Percentiles rank a stretch among this genome's conserved stretches.
Conservation (phyloP, 768 basidiomycete species). For the Agrocybe pediades region DNA sequence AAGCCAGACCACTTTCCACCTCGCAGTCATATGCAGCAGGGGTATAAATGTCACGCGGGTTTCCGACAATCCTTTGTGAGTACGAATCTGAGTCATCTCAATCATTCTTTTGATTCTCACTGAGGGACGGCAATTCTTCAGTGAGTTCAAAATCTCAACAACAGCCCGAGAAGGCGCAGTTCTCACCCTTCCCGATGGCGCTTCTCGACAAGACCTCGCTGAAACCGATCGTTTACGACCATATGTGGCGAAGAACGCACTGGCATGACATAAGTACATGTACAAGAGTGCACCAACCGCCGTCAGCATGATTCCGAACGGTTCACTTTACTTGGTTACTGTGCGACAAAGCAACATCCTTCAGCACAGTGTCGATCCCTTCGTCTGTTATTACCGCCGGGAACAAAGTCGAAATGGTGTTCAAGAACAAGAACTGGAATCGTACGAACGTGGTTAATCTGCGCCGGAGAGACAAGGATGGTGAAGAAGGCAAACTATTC, state of each 20-base stretch:
- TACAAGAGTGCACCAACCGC: not conserved
- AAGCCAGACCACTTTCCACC: not conserved
- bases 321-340: constrained; percentile 8
- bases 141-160: constrained; percentile 5
- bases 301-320: not conserved
- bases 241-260: constrained; percentile 9
- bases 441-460: not conserved
- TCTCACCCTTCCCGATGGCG: constrained; percentile 15
- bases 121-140: too few species aligned
- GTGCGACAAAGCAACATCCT: constrained; percentile 10
- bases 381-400: not conserved
- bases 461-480: too few species aligned
- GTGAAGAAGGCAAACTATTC: not conserved
- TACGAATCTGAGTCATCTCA: not conserved
- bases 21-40: not conserved
- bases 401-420: not conserved
- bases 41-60: not conserved
- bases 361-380: not conserved
- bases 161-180: constrained; percentile 12
- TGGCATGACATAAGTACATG: constrained; percentile 11
- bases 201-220: constrained; percentile 10
- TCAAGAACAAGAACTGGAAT: not conserved
- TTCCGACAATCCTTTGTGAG: constrained; percentile 3
- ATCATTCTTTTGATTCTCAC: not conserved
- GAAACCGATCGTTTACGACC: not conserved